These are phyloP conservation scores for Alternaria gansuensis DNA, from an alignment of 2,329 filamentous ascomycete genomes.

Conservation along the genomic window DNA sequence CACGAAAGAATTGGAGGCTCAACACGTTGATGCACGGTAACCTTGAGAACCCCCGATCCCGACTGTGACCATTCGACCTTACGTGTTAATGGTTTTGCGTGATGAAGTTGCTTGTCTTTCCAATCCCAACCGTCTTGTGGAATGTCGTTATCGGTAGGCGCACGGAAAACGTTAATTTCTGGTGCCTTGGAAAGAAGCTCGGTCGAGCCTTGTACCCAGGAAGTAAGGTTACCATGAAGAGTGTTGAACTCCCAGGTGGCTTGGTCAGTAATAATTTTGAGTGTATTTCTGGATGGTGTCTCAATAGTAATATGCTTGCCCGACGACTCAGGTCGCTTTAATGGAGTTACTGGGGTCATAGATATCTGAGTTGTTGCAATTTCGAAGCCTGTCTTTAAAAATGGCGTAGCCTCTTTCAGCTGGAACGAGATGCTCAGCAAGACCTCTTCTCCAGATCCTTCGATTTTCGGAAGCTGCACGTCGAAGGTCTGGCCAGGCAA, in stretches of 20 bases:
- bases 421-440: conserved; percentile 44
- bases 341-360: conserved; percentile 22
- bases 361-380: conserved; percentile 50
- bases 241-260: conserved; percentile 61
- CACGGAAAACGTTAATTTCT: conserved; percentile 67
- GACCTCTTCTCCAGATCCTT: conserved; percentile 22
- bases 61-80: conserved; percentile 51
- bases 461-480: conserved; percentile 35
- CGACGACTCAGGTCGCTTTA: conserved; percentile 48
- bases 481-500: conserved; percentile 40
- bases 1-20: conserved; percentile 70
- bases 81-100: conserved; percentile 38
- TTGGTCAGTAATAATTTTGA: conserved; percentile 32
- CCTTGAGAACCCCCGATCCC: conserved; percentile 37
- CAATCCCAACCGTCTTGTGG: conserved; percentile 66
- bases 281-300: conserved; percentile 26
- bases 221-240: conserved; percentile 62
- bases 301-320: conserved; percentile 52
- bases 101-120: conserved; percentile 52
- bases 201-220: conserved; percentile 41
- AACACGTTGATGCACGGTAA: conserved; percentile 60
- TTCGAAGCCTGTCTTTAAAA: conserved; percentile 48
- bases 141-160: conserved; percentile 71
- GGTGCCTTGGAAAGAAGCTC: conserved; percentile 48
- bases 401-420: conserved; percentile 45